These are phyloP conservation scores for Hymenoscyphus infarciens DNA, from an alignment of 2,329 filamentous ascomycete species.

Conservation along the genomic window DNA sequence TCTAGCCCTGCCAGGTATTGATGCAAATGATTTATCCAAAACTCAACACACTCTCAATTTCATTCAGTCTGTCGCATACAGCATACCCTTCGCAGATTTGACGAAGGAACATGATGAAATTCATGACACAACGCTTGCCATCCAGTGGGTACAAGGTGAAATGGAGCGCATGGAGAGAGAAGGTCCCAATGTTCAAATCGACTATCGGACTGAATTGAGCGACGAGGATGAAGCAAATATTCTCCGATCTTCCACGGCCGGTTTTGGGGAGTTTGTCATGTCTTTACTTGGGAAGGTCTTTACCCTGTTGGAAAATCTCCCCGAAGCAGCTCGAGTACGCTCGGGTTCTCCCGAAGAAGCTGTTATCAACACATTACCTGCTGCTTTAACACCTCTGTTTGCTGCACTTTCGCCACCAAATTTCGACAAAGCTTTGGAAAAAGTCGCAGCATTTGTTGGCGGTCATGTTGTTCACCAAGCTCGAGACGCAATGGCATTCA, in stretches of 20 bases:
- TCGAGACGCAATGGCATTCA: slow-evolving; percentile 97
- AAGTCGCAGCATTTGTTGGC: slow-evolving; percentile 86
- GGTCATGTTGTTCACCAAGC: slow-evolving; percentile 97
- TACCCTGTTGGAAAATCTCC: slow-evolving; percentile 89
- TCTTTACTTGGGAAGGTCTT: slow-evolving; percentile 93
- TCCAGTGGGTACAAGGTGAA: slow-evolving; percentile 91
- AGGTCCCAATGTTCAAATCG: slow-evolving; percentile 77
- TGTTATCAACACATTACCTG: slow-evolving; percentile 91
- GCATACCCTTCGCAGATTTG: slow-evolving; percentile 86
- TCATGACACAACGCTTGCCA: slow-evolving; percentile 72
- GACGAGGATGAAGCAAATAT: slow-evolving; percentile 87
- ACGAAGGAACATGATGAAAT: slow-evolving; percentile 64
- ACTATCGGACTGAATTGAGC: slow-evolving; percentile 76
- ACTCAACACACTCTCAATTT: slow-evolving; percentile 92
- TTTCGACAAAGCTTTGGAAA: slow-evolving; percentile 87
- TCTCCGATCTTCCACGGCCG: slow-evolving; percentile 87
- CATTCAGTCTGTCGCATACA: slow-evolving; percentile 93
- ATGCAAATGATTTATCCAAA: slow-evolving; percentile 96
- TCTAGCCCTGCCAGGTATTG: slow-evolving; percentile 87
- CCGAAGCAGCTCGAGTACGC: slow-evolving; percentile 82
- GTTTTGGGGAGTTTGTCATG: slow-evolving; percentile 87
- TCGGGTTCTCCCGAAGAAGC: slow-evolving; percentile 94
- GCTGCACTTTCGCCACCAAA: slow-evolving; percentile 88
- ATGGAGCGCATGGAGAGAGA: slow-evolving; percentile 91
- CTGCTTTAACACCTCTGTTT: slow-evolving; percentile 85